Percentiles rank a stretch among this genome's conserved stretches.
phyloP scores from a whole-genome alignment of 139 green algal species.

The Pleodorina starrii region DNA sequence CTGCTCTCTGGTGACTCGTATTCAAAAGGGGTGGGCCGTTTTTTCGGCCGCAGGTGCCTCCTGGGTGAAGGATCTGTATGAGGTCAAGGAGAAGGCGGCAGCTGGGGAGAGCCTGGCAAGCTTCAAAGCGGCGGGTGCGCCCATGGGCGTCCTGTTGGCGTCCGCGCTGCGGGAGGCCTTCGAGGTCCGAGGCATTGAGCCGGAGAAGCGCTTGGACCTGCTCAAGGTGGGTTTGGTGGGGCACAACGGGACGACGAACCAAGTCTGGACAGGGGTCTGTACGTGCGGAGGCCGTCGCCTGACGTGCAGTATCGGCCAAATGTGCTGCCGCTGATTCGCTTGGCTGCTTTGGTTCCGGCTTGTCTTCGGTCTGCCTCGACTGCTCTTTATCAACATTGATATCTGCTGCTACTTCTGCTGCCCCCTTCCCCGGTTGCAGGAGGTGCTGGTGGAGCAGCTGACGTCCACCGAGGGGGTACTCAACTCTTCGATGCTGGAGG shows the following conservation, averaged over 20 bases:
- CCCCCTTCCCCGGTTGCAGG: background rate
- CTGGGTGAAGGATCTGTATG: slow-evolving; percentile 45
- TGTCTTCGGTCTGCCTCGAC: too few species aligned
- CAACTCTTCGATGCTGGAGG: slow-evolving; percentile 34
- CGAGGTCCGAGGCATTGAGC: slow-evolving; percentile 35
- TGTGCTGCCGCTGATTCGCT: too few species aligned
- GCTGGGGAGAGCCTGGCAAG: background rate
- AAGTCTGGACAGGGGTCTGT: too few species aligned
- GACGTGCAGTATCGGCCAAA: too few species aligned
- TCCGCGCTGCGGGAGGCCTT: slow-evolving; percentile 34
- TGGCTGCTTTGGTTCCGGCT: too few species aligned
- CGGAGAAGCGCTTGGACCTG: slow-evolving; percentile 25
- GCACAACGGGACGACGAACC: too few species aligned
- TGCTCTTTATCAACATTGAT: too few species aligned
- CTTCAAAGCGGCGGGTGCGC: background rate
- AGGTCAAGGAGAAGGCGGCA: slow-evolving; percentile 8
- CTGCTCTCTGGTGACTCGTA: too few species aligned
- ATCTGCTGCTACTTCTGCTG: background rate
- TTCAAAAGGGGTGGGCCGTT: too few species aligned
- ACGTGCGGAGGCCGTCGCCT: too few species aligned
- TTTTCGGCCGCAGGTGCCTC: background rate
- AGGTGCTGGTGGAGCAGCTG: slow-evolving; percentile 44
- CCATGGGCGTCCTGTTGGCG: slow-evolving; percentile 26
- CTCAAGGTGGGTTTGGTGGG: slow-evolving; percentile 47
- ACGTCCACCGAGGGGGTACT: slow-evolving; percentile 9